These are phyloP conservation scores for Solanum piurae DNA, from an alignment of 257 asterid genomes.

Conservation along the genomic window DNA sequence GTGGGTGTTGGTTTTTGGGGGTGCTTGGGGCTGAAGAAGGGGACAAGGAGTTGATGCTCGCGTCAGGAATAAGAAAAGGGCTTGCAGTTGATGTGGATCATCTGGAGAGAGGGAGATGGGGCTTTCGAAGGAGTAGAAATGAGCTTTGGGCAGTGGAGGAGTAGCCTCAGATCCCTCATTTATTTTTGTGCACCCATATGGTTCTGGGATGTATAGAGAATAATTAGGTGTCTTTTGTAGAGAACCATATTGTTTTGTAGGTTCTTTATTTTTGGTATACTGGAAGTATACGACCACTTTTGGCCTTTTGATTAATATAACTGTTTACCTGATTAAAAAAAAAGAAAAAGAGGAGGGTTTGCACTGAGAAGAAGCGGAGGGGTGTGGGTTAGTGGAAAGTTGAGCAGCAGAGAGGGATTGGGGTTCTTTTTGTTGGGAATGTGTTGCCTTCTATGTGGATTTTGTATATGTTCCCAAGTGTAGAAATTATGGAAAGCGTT, in stretches of 20 bases:
- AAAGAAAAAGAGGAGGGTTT: neutral
- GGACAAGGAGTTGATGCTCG: neutral
- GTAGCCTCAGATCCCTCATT: neutral
- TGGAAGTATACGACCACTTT: neutral
- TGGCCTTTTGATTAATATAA: neutral
- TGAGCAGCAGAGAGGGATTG: neutral
- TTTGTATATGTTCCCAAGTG: neutral
- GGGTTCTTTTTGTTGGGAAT: neutral
- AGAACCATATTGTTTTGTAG: neutral
- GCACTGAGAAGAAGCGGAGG: neutral
- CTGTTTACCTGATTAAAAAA: neutral
- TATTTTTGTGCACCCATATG: neutral
- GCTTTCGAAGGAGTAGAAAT: neutral
- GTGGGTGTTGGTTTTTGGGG: neutral
- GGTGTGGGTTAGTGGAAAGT: neutral
- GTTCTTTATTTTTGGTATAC: neutral
- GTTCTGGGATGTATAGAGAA: neutral
- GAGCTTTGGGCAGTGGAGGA: neutral
- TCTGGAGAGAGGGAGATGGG: neutral
- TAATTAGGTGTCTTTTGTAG: neutral
- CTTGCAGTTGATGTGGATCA: neutral
- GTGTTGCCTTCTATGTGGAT: neutral
- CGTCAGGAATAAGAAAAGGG: neutral
- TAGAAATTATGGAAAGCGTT: neutral
- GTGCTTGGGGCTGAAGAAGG: neutral